Conservation (phyloP, 2,329 filamentous ascomycete species). For the Cladosporium oxysporum region DNA sequence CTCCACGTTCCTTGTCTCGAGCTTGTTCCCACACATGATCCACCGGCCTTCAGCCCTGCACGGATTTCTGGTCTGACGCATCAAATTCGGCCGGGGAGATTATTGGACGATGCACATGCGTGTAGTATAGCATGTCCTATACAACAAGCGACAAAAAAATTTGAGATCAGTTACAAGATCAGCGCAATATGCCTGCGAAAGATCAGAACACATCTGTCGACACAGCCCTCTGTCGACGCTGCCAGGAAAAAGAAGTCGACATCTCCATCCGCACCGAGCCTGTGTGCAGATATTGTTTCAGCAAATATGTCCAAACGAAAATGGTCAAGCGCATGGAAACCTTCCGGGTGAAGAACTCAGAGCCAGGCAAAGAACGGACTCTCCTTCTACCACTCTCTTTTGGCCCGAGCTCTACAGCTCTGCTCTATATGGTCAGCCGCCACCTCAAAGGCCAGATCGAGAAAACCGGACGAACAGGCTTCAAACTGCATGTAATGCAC, state of each 20-base stretch:
- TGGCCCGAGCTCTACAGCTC: conserved; percentile 74
- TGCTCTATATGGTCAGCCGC: conserved; percentile 73
- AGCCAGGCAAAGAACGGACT: conserved; percentile 48
- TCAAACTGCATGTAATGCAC: conserved; percentile 61
- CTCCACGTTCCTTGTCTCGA: background rate
- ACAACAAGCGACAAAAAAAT: background rate
- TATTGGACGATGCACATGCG: background rate
- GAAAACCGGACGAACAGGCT: conserved; percentile 66
- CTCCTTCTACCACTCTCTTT: conserved; percentile 81
- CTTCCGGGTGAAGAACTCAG: conserved; percentile 55
- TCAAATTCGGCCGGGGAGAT: background rate
- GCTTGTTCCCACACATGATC: background rate
- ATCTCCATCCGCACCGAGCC: conserved; percentile 60
- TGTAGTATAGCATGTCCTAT: background rate
- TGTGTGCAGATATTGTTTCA: conserved; percentile 72
- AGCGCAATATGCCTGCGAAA: background rate
- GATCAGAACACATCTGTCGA: conserved; percentile 23
- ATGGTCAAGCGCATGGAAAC: conserved; percentile 74
- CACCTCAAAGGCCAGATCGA: conserved; percentile 67
- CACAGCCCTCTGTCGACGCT: conserved; percentile 55
- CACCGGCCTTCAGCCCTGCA: background rate
- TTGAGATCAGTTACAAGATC: background rate
- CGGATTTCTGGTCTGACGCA: background rate
- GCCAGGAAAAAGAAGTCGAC: conserved; percentile 52
- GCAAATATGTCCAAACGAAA: conserved; percentile 75